Conservation (phyloP, 352 stramenopile genomes). For the Albugo laibachii region DNA sequence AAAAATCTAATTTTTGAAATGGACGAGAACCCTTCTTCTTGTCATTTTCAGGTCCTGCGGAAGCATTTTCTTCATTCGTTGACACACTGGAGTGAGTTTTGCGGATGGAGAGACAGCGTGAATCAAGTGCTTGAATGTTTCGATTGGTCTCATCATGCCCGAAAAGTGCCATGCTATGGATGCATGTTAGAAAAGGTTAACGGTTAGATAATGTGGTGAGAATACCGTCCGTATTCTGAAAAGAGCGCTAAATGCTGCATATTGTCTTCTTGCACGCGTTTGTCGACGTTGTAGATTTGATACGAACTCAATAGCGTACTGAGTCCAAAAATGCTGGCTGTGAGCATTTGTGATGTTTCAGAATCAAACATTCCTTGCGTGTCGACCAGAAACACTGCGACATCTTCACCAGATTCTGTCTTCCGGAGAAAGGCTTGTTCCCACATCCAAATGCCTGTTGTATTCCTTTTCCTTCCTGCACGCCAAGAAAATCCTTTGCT, state of each 20-base stretch:
- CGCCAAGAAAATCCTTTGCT: constrained; percentile 91
- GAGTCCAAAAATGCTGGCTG: constrained; percentile 96
- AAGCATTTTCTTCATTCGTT: constrained; percentile 7
- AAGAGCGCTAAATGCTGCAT: constrained; percentile 98
- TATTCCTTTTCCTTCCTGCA: constrained; percentile 91
- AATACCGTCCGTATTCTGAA: constrained; percentile 92
- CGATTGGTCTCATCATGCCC: constrained; percentile 6
- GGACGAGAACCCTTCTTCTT: constrained; percentile 27
- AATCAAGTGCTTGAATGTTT: too few relatives aligned
- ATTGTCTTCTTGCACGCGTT: constrained; percentile 98
- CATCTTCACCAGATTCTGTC: constrained; percentile 56
- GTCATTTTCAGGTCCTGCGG: constrained; percentile 10
- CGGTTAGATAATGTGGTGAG: constrained; percentile 9
- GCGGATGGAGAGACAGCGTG: constrained; percentile 5
- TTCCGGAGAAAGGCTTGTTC: constrained; percentile 92
- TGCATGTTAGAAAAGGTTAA: neutral
- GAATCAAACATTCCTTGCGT: constrained; percentile 99
- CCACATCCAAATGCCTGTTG: constrained; percentile 99
- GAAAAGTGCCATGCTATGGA: constrained; percentile 51
- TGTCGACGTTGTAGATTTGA: constrained; percentile 99
- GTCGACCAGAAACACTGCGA: constrained; percentile 96
- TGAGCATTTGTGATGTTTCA: constrained; percentile 96
- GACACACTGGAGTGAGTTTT: constrained; percentile 10
- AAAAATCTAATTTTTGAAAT: constrained; percentile 97
- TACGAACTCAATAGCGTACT: constrained; percentile 91